Percentiles rank a stretch among this genome's conserved stretches.
Evolutionary conservation across 108 stramenopile species (phyloP).

Genomic region (Poteriospumella lacustris): DNA sequence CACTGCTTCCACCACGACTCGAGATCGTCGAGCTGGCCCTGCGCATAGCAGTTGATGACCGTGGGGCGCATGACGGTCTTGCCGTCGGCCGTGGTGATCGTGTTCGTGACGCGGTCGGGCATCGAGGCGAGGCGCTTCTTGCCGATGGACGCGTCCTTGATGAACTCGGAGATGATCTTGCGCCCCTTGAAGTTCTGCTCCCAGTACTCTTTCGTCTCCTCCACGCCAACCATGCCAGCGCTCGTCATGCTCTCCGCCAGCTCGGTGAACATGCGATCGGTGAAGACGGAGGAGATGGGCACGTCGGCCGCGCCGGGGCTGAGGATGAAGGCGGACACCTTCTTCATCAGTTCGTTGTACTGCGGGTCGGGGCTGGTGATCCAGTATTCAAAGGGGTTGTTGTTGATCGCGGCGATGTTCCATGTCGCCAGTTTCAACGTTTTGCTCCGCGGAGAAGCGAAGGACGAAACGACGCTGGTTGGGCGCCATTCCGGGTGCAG

Average conservation of each 20-base stretch:
- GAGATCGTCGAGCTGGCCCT: slow-evolving; percentile 63
- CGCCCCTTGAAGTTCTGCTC: slow-evolving; percentile 71
- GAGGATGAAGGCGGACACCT: slow-evolving; percentile 26
- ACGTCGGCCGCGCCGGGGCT: slow-evolving; percentile 73
- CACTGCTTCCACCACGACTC: slow-evolving; percentile 79
- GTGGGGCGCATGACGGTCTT: slow-evolving; percentile 73
- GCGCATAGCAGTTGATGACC: slow-evolving; percentile 86
- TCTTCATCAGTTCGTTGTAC: slow-evolving; percentile 35
- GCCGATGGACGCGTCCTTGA: slow-evolving; percentile 74
- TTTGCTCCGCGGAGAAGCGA: too few relatives aligned
- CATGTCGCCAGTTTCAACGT: slow-evolving; percentile 31
- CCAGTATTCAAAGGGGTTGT: slow-evolving; percentile 50
- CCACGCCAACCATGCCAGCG: slow-evolving; percentile 49
- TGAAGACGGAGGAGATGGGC: slow-evolving; percentile 69
- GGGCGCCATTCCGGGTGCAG: too few relatives aligned
- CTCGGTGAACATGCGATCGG: slow-evolving; percentile 70
- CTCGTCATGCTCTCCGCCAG: slow-evolving; percentile 59
- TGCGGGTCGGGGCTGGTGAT: slow-evolving; percentile 20
- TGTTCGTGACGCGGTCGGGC: slow-evolving; percentile 90
- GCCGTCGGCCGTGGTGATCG: slow-evolving; percentile 61
- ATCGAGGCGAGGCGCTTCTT: slow-evolving; percentile 82
- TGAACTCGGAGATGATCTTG: slow-evolving; percentile 71
- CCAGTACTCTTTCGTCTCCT: slow-evolving; percentile 57
- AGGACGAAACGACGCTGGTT: too few relatives aligned
- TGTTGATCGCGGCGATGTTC: slow-evolving; percentile 51